Conservation (phyloP, 768 basidiomycete genomes). For the Mycena vulgaris region DNA sequence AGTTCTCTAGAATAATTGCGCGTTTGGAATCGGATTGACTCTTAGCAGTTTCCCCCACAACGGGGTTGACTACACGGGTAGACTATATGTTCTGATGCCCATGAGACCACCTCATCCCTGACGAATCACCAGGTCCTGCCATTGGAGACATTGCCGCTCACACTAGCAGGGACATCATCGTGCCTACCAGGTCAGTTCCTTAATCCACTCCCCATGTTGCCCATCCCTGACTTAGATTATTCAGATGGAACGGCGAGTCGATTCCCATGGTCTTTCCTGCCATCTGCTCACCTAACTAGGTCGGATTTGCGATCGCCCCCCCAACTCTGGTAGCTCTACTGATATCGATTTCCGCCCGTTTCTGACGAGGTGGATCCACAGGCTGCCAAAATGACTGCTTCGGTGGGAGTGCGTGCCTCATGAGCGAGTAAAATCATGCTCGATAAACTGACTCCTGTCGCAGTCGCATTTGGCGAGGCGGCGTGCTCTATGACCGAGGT, state of each 20-base stretch:
- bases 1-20: conserved; percentile 13
- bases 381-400: conserved; percentile 25
- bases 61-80: conserved; percentile 17
- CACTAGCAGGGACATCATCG: conserved; percentile 6
- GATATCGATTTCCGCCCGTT: background rate
- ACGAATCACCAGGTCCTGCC: background rate
- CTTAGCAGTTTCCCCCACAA: conserved; percentile 25
- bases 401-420: conserved; percentile 1
- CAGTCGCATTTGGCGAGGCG: conserved; percentile 7
- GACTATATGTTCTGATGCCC: too few species aligned
- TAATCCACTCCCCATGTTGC: background rate
- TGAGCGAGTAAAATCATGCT: too few species aligned
- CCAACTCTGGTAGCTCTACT: conserved; percentile 7
- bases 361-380: background rate
- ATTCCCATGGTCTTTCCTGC: too few species aligned
- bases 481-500: conserved; percentile 25
- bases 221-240: too few species aligned
- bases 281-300: background rate
- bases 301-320: conserved; percentile 27
- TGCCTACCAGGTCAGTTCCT: conserved; percentile 1
- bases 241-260: conserved; percentile 25
- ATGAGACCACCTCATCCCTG: too few species aligned
- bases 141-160: conserved; percentile 6
- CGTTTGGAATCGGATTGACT: conserved; percentile 16
- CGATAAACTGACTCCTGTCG: background rate